Evolutionary conservation across 2,329 filamentous ascomycete genomes (phyloP).

Genomic region (Didymella arachidicola): DNA sequence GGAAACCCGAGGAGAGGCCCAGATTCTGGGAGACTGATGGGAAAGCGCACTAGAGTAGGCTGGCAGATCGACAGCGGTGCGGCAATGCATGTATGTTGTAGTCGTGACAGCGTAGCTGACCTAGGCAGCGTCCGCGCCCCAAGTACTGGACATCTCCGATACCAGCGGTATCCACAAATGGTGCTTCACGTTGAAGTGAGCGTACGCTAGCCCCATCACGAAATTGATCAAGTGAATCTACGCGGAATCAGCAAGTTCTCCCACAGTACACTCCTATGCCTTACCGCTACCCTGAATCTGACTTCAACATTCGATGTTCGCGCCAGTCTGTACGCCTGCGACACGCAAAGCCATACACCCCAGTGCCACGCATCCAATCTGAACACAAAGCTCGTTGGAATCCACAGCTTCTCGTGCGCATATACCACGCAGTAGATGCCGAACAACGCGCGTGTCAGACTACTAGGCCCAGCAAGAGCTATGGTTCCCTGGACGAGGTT

Average conservation of each 20-base stretch:
- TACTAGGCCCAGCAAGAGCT: conserved; percentile 18
- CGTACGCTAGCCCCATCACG: conserved; percentile 23
- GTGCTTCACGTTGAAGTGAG: conserved; percentile 24
- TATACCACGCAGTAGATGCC: conserved; percentile 23
- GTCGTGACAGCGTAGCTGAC: neutral
- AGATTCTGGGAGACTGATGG: neutral
- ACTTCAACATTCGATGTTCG: conserved; percentile 5
- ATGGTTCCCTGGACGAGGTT: conserved; percentile 1
- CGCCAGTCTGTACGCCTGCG: conserved; percentile 4
- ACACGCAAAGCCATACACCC: conserved; percentile 13
- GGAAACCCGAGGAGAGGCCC: neutral
- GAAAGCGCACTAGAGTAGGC: neutral
- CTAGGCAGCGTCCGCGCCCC: neutral
- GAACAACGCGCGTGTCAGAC: conserved; percentile 12
- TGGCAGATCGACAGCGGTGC: neutral
- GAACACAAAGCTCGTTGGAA: conserved; percentile 13
- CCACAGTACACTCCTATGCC: neutral
- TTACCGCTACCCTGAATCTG: conserved; percentile 10
- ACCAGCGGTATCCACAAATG: conserved; percentile 27
- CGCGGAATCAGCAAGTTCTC: conserved; percentile 4
- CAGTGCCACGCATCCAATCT: conserved; percentile 22
- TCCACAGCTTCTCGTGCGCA: conserved; percentile 26
- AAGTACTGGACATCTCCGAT: conserved; percentile 8
- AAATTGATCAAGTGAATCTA: conserved; percentile 21
- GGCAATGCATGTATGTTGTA: neutral